Base-by-base conservation (phyloP, 371 early-diverging fungal genomes). In the Mortierella sp. region DNA sequence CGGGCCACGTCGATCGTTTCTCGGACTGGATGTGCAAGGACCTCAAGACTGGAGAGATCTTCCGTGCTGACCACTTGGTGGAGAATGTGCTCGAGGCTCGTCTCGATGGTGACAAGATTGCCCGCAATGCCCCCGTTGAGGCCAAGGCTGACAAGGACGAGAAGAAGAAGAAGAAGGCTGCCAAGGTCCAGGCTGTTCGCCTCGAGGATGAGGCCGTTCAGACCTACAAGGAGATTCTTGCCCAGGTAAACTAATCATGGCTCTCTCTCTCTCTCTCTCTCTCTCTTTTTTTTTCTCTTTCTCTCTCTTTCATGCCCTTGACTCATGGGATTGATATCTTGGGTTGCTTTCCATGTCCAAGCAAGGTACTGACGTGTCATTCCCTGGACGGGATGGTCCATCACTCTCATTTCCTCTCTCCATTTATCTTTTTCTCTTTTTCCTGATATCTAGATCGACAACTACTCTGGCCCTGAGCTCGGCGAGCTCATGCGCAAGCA, bases 1-100 rank as follows among this genome's bases (percentile, higher is more conserved):
- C 98, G 48, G 99, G 99, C 56, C 99, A 99, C 88, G 99, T 99
- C 19, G 99, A 99, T 57, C 96, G 97, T 75, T 99, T 99, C 85
- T 92, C 97, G 62, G 99, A 99, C 87, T 97, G 95, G 89, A 97
- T 99, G 96, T 93, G 95, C 84, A 94, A 92, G 76, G 99, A 99
- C 85, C 81, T 89, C 45, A 93, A 92, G 82, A 97, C 91, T 71
- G 98, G 98, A 64, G 98, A 98, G 64, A 94, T 97, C 67, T 98
- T 94, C 90, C 92, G 99, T 71, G 99, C 99, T 45, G 99, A 99
- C 86, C 99, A 99, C 83, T 86, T 99, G 65, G 92, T 99, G 43
- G 96, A 96, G 83, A 94, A 93, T 57, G 95, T 94, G n/a, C 84
- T 99, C 23, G 94, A 94, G 72, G 91, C 92, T 46, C 90, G 97